Evolutionary conservation across 2,329 filamentous ascomycete species (phyloP).

Genomic region (Fusarium proliferatum): DNA sequence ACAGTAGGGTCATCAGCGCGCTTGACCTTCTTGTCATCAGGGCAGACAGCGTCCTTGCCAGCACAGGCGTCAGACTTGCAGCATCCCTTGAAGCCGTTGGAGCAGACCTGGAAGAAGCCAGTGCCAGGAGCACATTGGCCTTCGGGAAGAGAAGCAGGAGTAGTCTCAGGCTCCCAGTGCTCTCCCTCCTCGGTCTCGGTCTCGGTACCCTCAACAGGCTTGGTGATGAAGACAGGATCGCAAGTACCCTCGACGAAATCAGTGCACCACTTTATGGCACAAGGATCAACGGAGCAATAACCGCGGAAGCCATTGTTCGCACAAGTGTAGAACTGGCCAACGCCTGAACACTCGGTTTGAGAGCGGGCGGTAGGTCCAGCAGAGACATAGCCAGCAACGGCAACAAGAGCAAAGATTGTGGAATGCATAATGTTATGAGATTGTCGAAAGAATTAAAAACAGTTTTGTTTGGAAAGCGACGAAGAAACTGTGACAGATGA

Average conservation of each 20-base stretch:
- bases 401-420: constrained; percentile 23
- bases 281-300: constrained; percentile 23
- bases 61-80: constrained; percentile 13
- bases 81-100: constrained; percentile 7
- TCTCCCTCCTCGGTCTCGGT: background rate
- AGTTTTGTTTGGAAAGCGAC: constrained; percentile 12
- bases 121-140: constrained; percentile 8
- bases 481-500: constrained; percentile 12
- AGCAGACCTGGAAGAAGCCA: constrained; percentile 17
- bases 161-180: background rate
- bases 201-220: background rate
- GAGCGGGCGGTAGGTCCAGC: constrained; percentile 15
- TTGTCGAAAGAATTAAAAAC: background rate
- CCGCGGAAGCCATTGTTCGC: constrained; percentile 27
- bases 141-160: background rate
- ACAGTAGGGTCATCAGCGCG: background rate
- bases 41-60: background rate
- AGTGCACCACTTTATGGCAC: constrained; percentile 22
- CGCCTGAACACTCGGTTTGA: constrained; percentile 22
- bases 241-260: constrained; percentile 24
- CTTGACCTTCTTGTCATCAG: background rate
- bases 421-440: constrained; percentile 31
- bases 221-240: constrained; percentile 15
- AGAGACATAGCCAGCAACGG: constrained; percentile 17
- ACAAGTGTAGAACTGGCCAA: constrained; percentile 27